Base-by-base conservation (phyloP, 306 rosid species). In the Vigna mungo region DNA sequence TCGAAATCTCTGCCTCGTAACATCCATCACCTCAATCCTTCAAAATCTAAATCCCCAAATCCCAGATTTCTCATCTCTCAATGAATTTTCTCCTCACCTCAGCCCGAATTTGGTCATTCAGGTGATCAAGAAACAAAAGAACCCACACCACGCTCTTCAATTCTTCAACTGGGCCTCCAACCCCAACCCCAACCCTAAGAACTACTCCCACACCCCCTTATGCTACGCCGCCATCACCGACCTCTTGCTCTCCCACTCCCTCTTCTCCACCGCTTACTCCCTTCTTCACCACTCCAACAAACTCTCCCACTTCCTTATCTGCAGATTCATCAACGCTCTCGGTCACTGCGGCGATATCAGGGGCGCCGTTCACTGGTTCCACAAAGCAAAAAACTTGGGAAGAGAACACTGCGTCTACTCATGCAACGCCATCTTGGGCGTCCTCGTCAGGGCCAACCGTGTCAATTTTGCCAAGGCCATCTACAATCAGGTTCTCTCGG, bases 311-410 rank as follows among this genome's bases (percentile, higher is more conserved):
- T 78, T 60, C 65, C 66, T 81, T 73, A 1, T 85, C 9, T 69
- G 78, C 15, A 78, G 41, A 82, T 83, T 89, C 59, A 85, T 89
- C 77, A 70, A 30, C 39, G 87, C 86, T 17, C 81, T 78, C 4
- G 86, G 87, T 6, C 63, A 67, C 16, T 83, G 83, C 1, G 85
- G 86, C n/a, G 79, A 83, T 41, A 53, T 85, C 52, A 73, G 90
- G 67, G 86, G 86, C 15, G 86, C 90, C 14, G 76, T 89, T 63
- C 84, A 85, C 55, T 87, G 89, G 89, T 85, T 89, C 60, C 80
- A 87, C 70, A 76, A 76, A 59, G 88, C 82, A 3, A 87, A 83
- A 68, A 9, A 12, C 46, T 39, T 85, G 9, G 10, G 66, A 30
- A 43, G 59, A 5, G 90, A 90, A 16, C 59, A 71, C 1, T 83